Percentiles rank a stretch among this genome's conserved stretches.
phyloP scores from a whole-genome alignment of 495 filamentous ascomycete genomes.

The Cladorrhinum samala region DNA sequence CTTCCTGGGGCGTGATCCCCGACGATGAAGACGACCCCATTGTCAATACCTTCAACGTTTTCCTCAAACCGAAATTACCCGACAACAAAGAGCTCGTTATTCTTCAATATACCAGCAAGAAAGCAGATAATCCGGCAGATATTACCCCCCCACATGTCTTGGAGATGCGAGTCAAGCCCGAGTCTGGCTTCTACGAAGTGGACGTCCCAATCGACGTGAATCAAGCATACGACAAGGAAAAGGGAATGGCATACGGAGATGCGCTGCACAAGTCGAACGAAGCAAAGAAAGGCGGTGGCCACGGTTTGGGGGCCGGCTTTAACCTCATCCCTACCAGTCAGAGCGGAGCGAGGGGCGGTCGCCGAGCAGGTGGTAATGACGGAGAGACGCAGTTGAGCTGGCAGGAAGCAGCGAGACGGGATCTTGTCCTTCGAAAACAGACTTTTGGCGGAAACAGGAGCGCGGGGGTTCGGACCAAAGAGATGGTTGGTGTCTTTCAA shows the following conservation, averaged over 20 bases:
- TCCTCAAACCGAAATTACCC: conserved; percentile 40
- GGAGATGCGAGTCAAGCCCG: conserved; percentile 40
- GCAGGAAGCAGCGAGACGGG: conserved; percentile 39
- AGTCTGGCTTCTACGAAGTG: conserved; percentile 42
- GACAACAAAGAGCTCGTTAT: conserved; percentile 38
- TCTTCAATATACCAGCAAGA: conserved; percentile 39
- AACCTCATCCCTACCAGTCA: conserved; percentile 29
- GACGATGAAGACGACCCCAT: conserved; percentile 40
- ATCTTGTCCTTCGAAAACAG: conserved; percentile 38
- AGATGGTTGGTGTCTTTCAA: conserved; percentile 47
- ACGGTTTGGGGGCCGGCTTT: conserved; percentile 43
- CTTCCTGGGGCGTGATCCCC: no score
- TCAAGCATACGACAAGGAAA: conserved; percentile 40
- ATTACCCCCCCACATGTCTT: conserved; percentile 25
- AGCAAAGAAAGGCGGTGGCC: conserved; percentile 40
- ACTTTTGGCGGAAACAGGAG: conserved; percentile 38
- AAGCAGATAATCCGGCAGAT: conserved; percentile 22
- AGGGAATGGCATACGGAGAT: conserved; percentile 42
- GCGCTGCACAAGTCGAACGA: conserved; percentile 36
- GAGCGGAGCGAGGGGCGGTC: conserved; percentile 12
- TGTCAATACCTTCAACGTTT: conserved; percentile 42
- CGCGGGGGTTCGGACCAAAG: conserved; percentile 31
- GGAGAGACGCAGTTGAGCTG: conserved; percentile 30
- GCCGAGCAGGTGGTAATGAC: conserved; percentile 18
- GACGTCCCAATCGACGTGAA: conserved; percentile 39